Evolutionary conservation across 2,329 filamentous ascomycete genomes (phyloP).

Genomic region (Fusarium lateritium): DNA sequence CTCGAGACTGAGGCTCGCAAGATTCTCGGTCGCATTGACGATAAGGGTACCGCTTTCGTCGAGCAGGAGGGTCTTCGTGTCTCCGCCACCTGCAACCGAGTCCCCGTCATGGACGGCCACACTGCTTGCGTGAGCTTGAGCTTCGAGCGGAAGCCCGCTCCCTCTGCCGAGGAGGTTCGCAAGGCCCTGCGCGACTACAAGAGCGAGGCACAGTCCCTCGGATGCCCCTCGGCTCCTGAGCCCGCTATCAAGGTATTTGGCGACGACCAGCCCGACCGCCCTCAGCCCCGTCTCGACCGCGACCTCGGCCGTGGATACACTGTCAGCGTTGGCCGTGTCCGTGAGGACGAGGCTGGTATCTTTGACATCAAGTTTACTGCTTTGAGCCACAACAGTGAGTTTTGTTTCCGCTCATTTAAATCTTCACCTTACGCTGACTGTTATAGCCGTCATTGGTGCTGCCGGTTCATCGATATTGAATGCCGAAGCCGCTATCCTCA

Average conservation of each 20-base stretch:
- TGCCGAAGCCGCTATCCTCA: slow-evolving; percentile 90
- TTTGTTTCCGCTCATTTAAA: neutral
- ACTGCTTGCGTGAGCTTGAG: slow-evolving; percentile 92
- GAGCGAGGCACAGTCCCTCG: slow-evolving; percentile 84
- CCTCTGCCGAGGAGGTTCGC: slow-evolving; percentile 82
- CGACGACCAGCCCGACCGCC: slow-evolving; percentile 84
- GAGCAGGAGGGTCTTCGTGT: slow-evolving; percentile 83
- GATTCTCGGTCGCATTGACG: slow-evolving; percentile 85
- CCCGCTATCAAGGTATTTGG: slow-evolving; percentile 85
- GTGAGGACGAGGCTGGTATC: slow-evolving; percentile 88
- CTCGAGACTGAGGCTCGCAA: slow-evolving; percentile 95
- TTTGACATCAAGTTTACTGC: slow-evolving; percentile 97
- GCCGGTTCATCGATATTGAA: slow-evolving; percentile 97
- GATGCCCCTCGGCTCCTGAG: slow-evolving; percentile 87
- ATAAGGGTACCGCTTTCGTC: slow-evolving; percentile 79
- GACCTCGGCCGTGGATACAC: slow-evolving; percentile 90
- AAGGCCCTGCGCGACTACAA: slow-evolving; percentile 85
- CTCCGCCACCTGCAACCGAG: slow-evolving; percentile 91
- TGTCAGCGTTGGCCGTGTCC: slow-evolving; percentile 88
- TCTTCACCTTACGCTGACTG: slow-evolving; percentile 14
- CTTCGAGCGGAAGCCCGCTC: slow-evolving; percentile 82
- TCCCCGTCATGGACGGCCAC: slow-evolving; percentile 95
- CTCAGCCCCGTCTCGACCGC: slow-evolving; percentile 91
- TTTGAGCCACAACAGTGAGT: slow-evolving; percentile 82
- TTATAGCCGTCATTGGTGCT: slow-evolving; percentile 86